Evolutionary conservation across 805 yeast species (phyloP), one percentile per base, ranked within the genome.

Genomic region (Saturnispora diversa): DNA sequence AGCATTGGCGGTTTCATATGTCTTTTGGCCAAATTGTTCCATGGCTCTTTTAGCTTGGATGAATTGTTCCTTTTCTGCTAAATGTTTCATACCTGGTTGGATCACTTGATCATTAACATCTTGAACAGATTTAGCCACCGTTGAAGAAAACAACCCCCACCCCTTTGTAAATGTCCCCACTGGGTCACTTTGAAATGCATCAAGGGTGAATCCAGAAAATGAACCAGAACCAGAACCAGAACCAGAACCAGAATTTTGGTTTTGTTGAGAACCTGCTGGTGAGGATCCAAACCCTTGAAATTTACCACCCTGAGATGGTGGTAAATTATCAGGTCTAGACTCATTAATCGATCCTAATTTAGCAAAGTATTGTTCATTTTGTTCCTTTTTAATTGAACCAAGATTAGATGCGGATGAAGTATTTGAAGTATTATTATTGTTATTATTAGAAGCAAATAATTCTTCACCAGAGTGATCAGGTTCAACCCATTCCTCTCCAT

Each of bases 251-350:
- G 40, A 28, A 22, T 27, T 21, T 29, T 36, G 26, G 31, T 55
- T 52, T 17, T 50, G 47, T 29, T n/a, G 17, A 6, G 17, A n/a
- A 7, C 20, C 13, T 23, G 32, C 45, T 34, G 22, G 85, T 0
- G 86, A 73, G 51, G 78, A 84, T 27, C 97, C 97, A 64, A 90
- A 88, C 1, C 97, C 97, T 46, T 76, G 79, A 58, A 79, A 88
- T 57, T 79, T 83, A 37, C 97, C 97, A 46, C 97, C 97, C 63
- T 88, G 86, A 10, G 90, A 82, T 22, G 97, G 97, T 3, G 90
- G 94, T 38, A 86, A 57, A 58, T 82, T 65, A 1, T 74, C 85
- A 2, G 97, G 84, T 59, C 94, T 74, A 15, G 68, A 45, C 6
- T 77, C 78, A 60, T 88, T 88, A 40, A 68, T 67, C 15, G 75